Conservation (phyloP, 495 filamentous ascomycete species). For the Penicillium pulvis region DNA sequence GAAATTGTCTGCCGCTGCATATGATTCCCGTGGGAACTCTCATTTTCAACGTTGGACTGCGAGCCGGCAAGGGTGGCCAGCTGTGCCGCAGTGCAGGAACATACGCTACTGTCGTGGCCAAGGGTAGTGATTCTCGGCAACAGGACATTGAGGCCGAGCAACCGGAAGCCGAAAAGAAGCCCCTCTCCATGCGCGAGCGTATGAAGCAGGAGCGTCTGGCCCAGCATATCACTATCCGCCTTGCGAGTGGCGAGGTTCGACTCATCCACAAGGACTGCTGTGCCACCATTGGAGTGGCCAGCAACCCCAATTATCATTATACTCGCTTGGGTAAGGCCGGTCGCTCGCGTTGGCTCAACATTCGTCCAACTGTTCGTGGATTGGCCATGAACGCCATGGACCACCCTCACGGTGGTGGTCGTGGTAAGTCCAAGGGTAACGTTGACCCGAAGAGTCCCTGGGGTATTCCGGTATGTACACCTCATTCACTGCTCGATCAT, state of each 20-base stretch:
- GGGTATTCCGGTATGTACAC: slow-evolving; percentile 82
- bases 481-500: neutral
- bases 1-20: slow-evolving; percentile 91
- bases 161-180: slow-evolving; percentile 31
- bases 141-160: slow-evolving; percentile 28
- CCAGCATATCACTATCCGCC: slow-evolving; percentile 73
- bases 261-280: slow-evolving; percentile 88
- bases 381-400: slow-evolving; percentile 96
- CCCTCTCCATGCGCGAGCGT: slow-evolving; percentile 39
- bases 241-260: slow-evolving; percentile 91
- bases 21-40: slow-evolving; percentile 91
- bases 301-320: slow-evolving; percentile 89
- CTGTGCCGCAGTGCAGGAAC: slow-evolving; percentile 95
- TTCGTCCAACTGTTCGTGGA: slow-evolving; percentile 92
- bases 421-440: slow-evolving; percentile 99
- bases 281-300: slow-evolving; percentile 89
- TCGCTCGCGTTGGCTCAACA: slow-evolving; percentile 86
- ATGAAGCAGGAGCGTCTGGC: slow-evolving; percentile 56
- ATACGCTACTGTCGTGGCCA: slow-evolving; percentile 81
- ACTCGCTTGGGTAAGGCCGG: slow-evolving; percentile 92
- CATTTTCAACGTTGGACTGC: slow-evolving; percentile 88
- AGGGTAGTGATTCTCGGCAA: slow-evolving; percentile 66
- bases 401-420: slow-evolving; percentile 97
- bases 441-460: slow-evolving; percentile 90
- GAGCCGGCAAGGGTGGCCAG: slow-evolving; percentile 70